Percentiles rank a stretch among this genome's conserved stretches.
phyloP scores from a whole-genome alignment of 2,329 filamentous ascomycete genomes.

The Chaetomium olivaceum region DNA sequence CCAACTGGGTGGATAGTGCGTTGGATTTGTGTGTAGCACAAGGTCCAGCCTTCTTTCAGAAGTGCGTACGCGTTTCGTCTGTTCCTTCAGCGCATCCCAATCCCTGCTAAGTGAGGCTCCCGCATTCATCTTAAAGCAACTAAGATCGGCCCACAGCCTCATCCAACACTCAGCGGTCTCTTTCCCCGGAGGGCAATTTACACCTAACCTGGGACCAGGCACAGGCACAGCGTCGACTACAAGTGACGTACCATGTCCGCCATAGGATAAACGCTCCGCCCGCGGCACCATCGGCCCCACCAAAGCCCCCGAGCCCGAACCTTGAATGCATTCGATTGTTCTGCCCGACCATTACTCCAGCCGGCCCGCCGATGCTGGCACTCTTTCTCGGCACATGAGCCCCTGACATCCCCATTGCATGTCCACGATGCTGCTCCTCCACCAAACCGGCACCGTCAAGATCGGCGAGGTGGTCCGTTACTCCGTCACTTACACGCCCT shows the following conservation, averaged over 20 bases:
- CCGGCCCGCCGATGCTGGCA: slow-evolving; percentile 1
- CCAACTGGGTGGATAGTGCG: neutral
- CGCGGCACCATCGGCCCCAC: slow-evolving; percentile 9
- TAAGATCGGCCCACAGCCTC: neutral
- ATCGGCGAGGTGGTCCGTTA: slow-evolving; percentile 92
- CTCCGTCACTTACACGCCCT: slow-evolving; percentile 88
- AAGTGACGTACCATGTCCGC: slow-evolving; percentile 7
- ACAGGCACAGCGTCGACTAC: slow-evolving; percentile 1
- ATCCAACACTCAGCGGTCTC: no score
- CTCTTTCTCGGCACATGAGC: slow-evolving; percentile 2
- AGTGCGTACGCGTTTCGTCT: slow-evolving; percentile 6
- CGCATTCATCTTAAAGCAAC: neutral
- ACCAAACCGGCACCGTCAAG: slow-evolving; percentile 88
- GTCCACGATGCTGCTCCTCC: slow-evolving; percentile 76
- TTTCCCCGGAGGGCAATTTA: neutral
- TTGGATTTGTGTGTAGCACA: neutral
- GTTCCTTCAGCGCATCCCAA: neutral
- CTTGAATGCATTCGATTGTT: slow-evolving; percentile 1
- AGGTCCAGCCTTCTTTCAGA: neutral
- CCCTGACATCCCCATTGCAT: slow-evolving; percentile 8
- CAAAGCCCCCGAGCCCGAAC: slow-evolving; percentile 4
- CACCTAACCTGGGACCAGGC: neutral
- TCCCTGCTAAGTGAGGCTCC: neutral
- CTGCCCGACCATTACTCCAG: neutral
- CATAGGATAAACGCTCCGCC: slow-evolving; percentile 18